phyloP scores from a whole-genome alignment of 2,329 filamentous ascomycete genomes.

The Knufia petricola region DNA sequence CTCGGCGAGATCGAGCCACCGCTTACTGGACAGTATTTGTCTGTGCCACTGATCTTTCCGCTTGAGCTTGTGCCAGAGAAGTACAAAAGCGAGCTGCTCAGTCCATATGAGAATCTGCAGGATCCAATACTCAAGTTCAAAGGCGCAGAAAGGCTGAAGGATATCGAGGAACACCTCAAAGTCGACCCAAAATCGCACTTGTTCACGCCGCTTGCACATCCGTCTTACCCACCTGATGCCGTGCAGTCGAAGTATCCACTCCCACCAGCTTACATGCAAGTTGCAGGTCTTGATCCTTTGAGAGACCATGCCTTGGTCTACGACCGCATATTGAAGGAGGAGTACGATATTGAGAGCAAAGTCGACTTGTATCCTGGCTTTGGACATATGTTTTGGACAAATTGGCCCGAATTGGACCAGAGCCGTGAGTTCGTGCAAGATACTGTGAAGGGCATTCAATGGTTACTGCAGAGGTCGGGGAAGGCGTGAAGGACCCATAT shows the following conservation, averaged over 20 bases:
- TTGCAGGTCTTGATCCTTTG: conserved; percentile 20
- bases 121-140: background rate
- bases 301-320: conserved; percentile 19
- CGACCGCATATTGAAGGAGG: conserved; percentile 12
- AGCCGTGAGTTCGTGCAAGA: conserved; percentile 2
- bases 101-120: background rate
- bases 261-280: conserved; percentile 18
- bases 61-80: conserved; percentile 28
- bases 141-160: background rate
- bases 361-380: conserved; percentile 25
- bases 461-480: too few relatives aligned
- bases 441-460: background rate
- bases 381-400: conserved; percentile 24
- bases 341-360: conserved; percentile 20
- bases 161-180: background rate
- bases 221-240: background rate
- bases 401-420: conserved; percentile 6
- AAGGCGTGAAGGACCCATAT: too few relatives aligned
- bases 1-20: conserved; percentile 34
- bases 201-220: conserved; percentile 2
- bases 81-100: conserved; percentile 26
- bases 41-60: conserved; percentile 21
- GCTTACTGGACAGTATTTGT: conserved; percentile 39
- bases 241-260: conserved; percentile 2
- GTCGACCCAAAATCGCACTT: background rate